Conservation (phyloP, 331 rosid species). For the Stylosanthes scabra region DNA sequence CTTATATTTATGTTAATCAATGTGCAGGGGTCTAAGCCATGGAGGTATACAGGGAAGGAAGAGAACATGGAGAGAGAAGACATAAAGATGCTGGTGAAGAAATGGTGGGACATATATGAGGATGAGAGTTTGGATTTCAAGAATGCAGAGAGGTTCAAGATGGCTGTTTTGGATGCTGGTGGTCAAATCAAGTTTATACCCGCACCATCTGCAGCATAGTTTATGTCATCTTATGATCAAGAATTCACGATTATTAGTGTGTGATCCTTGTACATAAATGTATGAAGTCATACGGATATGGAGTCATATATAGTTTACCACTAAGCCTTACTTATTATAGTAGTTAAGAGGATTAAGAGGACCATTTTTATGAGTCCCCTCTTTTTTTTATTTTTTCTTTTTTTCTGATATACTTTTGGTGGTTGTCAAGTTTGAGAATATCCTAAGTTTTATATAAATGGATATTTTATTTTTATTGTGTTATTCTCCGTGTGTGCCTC, state of each 20-base stretch:
- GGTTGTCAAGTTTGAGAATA: constrained; percentile 7
- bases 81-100: constrained; percentile 55
- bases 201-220: constrained; percentile 82
- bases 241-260: not conserved
- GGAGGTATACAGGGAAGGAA: constrained; percentile 60
- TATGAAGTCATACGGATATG: not conserved
- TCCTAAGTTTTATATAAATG: constrained; percentile 33
- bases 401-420: not conserved
- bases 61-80: constrained; percentile 60
- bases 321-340: not conserved
- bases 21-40: constrained; percentile 60
- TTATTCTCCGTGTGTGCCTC: not conserved
- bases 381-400: not conserved
- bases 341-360: not conserved
- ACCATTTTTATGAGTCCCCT: constrained; percentile 33
- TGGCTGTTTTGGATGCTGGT: constrained; percentile 52
- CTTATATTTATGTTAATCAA: too few relatives aligned
- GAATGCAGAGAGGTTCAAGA: constrained; percentile 31
- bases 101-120: constrained; percentile 57
- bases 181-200: constrained; percentile 33
- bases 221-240: not conserved
- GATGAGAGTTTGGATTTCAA: constrained; percentile 56
- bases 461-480: constrained; percentile 11
- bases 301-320: not conserved
- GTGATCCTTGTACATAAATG: constrained; percentile 10